Evolutionary conservation across 78 protist species (phyloP).

Genomic region (Bodo saltans): DNA sequence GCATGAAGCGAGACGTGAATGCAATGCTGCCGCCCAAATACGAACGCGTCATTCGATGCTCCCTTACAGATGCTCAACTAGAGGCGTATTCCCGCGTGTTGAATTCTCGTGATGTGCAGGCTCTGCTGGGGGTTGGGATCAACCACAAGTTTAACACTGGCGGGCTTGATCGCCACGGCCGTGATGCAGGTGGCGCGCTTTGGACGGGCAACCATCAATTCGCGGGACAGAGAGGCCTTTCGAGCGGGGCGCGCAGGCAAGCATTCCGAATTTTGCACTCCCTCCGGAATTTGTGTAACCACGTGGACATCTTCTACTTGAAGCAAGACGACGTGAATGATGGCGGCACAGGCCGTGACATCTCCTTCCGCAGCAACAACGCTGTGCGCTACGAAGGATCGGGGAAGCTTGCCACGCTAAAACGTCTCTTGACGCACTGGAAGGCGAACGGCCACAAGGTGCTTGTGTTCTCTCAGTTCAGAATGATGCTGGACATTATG

Average conservation of each 20-base stretch:
- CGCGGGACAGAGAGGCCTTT: neutral
- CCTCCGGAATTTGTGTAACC: conserved; percentile 91
- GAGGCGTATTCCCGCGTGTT: conserved; percentile 63
- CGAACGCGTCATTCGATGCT: conserved; percentile 90
- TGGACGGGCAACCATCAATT: neutral
- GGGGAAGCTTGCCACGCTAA: conserved; percentile 75
- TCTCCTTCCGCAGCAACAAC: neutral
- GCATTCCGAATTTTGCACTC: neutral
- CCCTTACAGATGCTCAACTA: conserved; percentile 75
- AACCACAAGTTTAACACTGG: neutral
- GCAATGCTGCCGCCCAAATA: conserved; percentile 70
- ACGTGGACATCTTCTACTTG: conserved; percentile 70
- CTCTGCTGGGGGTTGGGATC: neutral
- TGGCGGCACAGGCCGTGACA: neutral
- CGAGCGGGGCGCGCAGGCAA: neutral
- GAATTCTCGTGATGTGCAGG: conserved; percentile 27
- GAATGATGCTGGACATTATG: conserved; percentile 87
- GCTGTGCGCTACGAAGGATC: neutral
- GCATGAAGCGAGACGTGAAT: conserved; percentile 79
- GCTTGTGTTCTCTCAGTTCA: conserved; percentile 86
- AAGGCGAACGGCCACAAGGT: conserved; percentile 68
- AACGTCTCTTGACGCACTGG: conserved; percentile 75
- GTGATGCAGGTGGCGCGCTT: neutral
- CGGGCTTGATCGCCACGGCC: neutral
- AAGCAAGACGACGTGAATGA: neutral